A percentile compares a stretch with the other conserved stretches of the same genome.
phyloP scores from a whole-genome alignment of 2,329 filamentous ascomycete genomes.

The Colletotrichum endophyticum region DNA sequence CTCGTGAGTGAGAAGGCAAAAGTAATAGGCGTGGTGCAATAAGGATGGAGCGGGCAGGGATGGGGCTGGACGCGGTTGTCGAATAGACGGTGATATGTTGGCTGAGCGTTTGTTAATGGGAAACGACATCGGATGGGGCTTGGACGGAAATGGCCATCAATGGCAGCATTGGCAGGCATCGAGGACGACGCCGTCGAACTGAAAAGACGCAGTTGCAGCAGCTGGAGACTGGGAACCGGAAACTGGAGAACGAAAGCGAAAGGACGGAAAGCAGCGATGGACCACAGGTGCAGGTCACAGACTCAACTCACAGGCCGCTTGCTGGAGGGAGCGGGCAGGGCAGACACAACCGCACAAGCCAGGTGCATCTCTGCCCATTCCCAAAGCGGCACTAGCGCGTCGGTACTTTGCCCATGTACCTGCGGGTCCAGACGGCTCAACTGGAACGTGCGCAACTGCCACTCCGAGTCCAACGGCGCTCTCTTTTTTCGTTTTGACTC shows the following conservation, averaged over 20 bases:
- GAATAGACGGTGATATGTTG: background rate
- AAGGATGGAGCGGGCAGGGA: background rate
- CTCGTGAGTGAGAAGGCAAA: slow-evolving; percentile 10
- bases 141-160: background rate
- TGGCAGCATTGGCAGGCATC: background rate
- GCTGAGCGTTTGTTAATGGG: background rate
- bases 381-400: background rate
- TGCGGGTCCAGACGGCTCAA: background rate
- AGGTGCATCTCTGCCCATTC: background rate
- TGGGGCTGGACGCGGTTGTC: background rate
- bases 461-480: background rate
- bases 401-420: background rate
- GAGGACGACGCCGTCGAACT: background rate
- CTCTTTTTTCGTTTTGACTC: background rate
- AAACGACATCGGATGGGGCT: background rate
- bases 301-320: background rate
- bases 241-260: background rate
- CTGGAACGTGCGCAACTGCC: background rate
- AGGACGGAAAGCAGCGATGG: background rate
- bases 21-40: background rate
- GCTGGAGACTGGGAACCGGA: background rate
- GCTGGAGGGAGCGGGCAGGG: background rate
- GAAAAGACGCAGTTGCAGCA: background rate
- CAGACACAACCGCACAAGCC: background rate
- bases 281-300: background rate